Evolutionary conservation across 768 basidiomycete genomes (phyloP), one percentile per base, ranked within the genome.

Genomic region (Rossbeevera mucosa): DNA sequence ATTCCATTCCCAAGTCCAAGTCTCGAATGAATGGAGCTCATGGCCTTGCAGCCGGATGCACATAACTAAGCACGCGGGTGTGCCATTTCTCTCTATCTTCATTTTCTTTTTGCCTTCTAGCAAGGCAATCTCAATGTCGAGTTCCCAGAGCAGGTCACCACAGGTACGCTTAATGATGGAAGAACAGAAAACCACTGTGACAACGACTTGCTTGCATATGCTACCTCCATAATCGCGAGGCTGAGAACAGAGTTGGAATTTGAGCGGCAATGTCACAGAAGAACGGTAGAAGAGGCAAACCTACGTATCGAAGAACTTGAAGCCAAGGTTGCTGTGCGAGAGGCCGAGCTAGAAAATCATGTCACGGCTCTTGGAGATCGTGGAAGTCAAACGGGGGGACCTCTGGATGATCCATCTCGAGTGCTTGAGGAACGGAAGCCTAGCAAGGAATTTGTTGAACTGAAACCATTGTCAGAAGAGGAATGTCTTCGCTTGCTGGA

Each of bases 311-410:
- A 72, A 5, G 64, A 68, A 16, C 70, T 86, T 2, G 74, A 78
- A 51, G 81, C 82, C 0, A 76, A 76, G 62, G 62, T 86, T 5
- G 79, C 81, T 0, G 74, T 76, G 5, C 72, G 81, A n/a, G 83
- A 85, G 42, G 75, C 75, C 0, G 79, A 83, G 56, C 68, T 85
- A 5, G 79, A 80, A 57, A 59, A 59, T 3, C 69, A 64, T 50
- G 53, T 71, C 14, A 52, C 60, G n/a, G 58, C 49, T 4, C 44
- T 50, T 7, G 31, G 50, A 30, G 53, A 49, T 18, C 13, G 11
- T 7, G 53, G 53, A 14, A 21, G 14, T 31, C 56, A 41, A 11
- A 38, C 30, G 22, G 30, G 7, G 14, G 56, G 44, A 44, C 43
- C 11, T 43, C 36, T 21, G 25, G 22, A 22, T 26, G 18, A 14